Evolutionary conservation across 2,329 filamentous ascomycete genomes (phyloP).

Genomic region (Apiospora hydei): DNA sequence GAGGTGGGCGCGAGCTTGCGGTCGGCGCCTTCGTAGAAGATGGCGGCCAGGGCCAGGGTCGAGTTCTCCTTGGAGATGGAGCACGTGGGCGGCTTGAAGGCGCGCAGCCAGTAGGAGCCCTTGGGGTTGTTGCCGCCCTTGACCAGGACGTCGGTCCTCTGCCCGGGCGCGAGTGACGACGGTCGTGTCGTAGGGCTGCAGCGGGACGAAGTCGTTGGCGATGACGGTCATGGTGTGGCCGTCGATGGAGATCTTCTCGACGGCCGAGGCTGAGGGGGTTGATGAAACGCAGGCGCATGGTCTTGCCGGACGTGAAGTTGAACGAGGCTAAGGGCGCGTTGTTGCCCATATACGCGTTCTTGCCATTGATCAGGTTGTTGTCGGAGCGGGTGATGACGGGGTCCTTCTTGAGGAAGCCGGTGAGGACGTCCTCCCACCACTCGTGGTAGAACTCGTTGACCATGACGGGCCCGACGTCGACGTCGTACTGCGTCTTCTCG

Average conservation of each 20-base stretch:
- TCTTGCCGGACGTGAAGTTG: slow-evolving; percentile 45
- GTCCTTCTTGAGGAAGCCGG: slow-evolving; percentile 34
- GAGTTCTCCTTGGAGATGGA: slow-evolving; percentile 30
- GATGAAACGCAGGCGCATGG: slow-evolving; percentile 49
- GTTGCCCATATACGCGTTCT: slow-evolving; percentile 45
- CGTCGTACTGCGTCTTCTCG: slow-evolving; percentile 31
- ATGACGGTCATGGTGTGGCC: slow-evolving; percentile 55
- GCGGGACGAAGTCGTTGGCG: slow-evolving; percentile 54
- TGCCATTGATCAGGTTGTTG: slow-evolving; percentile 44
- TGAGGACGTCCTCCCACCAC: slow-evolving; percentile 35
- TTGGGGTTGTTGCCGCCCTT: slow-evolving; percentile 27
- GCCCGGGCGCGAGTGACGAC: slow-evolving; percentile 31
- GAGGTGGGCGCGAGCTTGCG: slow-evolving; percentile 26
- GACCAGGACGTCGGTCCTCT: slow-evolving; percentile 33
- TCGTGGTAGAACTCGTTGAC: slow-evolving; percentile 23
- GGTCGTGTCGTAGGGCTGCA: slow-evolving; percentile 54
- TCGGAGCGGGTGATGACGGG: slow-evolving; percentile 35
- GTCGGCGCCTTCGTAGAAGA: slow-evolving; percentile 33
- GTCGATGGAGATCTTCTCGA: slow-evolving; percentile 49
- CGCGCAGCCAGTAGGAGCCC: slow-evolving; percentile 32
- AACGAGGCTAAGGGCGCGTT: slow-evolving; percentile 35
- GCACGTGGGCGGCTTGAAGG: slow-evolving; percentile 33
- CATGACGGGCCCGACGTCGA: slow-evolving; percentile 32
- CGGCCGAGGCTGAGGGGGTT: slow-evolving; percentile 48
- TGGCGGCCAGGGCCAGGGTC: slow-evolving; percentile 30